These are phyloP conservation scores for Talaromyces sp. DNA, from an alignment of 2,329 filamentous ascomycete genomes.

Conservation along the genomic window DNA sequence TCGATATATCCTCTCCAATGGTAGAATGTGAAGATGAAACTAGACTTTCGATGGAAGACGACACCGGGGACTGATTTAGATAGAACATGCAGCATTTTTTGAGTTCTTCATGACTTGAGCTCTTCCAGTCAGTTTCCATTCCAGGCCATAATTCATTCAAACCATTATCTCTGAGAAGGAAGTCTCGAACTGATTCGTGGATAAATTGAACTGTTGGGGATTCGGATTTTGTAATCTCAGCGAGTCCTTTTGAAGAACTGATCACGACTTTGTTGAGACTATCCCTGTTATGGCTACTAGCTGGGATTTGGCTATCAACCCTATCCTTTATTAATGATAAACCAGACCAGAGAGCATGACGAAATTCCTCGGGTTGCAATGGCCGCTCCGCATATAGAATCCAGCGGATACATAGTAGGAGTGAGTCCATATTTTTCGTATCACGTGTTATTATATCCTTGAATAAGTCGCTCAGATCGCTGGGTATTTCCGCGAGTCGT, in stretches of 20 bases:
- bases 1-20: neutral
- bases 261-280: neutral
- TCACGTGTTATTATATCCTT: conserved; percentile 17
- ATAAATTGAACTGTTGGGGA: conserved; percentile 33
- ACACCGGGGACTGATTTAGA: neutral
- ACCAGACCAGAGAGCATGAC: conserved; percentile 19
- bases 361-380: conserved; percentile 20
- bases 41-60: neutral
- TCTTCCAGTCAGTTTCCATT: neutral
- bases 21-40: neutral
- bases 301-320: conserved; percentile 7
- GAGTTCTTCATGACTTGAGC: conserved; percentile 7
- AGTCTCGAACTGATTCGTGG: conserved; percentile 36
- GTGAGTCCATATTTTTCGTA: conserved; percentile 1
- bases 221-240: conserved; percentile 27
- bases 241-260: conserved; percentile 30
- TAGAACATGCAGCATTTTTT: conserved; percentile 5
- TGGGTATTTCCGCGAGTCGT: conserved; percentile 35
- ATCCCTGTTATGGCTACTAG: neutral
- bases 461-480: conserved; percentile 20
- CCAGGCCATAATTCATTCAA: conserved; percentile 4
- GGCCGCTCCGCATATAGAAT: conserved; percentile 18
- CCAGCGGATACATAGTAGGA: conserved; percentile 13
- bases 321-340: conserved; percentile 22
- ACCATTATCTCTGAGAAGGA: conserved; percentile 27